Conservation (phyloP, 768 basidiomycete species). For the Kwoniella botswanensis region DNA sequence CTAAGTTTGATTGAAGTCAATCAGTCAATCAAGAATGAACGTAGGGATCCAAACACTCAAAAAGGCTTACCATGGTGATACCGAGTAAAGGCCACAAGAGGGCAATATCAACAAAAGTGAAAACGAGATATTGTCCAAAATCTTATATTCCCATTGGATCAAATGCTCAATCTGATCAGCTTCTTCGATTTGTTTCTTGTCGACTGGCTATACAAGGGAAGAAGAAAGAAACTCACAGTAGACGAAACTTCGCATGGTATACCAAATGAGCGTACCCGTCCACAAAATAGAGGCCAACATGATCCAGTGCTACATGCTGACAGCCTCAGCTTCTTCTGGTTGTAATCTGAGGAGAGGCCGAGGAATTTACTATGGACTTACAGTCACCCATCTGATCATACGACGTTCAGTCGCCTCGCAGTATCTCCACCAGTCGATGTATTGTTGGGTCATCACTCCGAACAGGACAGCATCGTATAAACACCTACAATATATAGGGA, state of each 20-base stretch:
- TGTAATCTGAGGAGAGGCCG: neutral
- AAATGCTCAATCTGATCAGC: neutral
- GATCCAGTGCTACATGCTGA: neutral
- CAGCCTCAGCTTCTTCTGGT: neutral
- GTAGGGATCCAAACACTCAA: too few relatives aligned
- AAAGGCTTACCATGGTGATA: neutral
- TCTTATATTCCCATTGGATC: neutral
- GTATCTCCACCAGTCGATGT: conserved; percentile 11
- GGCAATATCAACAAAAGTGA: neutral
- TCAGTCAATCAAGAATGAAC: neutral
- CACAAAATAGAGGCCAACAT: neutral
- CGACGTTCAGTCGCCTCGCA: conserved; percentile 1
- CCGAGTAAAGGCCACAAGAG: conserved; percentile 3
- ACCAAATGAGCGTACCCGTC: neutral
- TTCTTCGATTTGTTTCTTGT: neutral
- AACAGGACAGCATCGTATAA: neutral
- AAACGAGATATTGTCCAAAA: conserved; percentile 6
- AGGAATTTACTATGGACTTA: neutral
- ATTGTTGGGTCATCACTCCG: conserved; percentile 15
- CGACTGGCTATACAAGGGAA: neutral
- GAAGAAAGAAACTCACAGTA: conserved; percentile 1
- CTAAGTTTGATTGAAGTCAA: neutral
- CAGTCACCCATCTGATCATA: conserved; percentile 3
- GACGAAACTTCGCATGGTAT: conserved; percentile 11
- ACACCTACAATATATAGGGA: neutral